Evolutionary conservation across 106 monocot genomes (phyloP), one percentile per base, ranked within the genome.

Genomic region (Platanthera guangdongensis): DNA sequence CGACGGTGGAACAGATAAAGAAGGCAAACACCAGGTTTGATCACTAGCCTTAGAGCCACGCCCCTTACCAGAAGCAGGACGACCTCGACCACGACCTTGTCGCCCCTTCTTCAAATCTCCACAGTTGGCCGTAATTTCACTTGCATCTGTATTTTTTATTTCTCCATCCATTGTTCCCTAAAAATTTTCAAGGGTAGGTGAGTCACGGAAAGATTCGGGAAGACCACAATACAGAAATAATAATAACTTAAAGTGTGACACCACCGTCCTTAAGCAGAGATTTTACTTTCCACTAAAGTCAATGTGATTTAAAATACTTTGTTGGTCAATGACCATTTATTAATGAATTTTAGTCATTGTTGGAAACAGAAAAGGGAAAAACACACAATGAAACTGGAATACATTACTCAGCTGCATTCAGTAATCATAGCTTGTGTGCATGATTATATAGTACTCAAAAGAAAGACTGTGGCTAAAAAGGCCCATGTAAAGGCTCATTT

Each of bases 51-150:
- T 94, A 50, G 86, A 88, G 46, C 85, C 91, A 81, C 88, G 89
- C 10, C 84, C 82, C 79, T 82, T 87, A n/a, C 92, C 83, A 77
- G 84, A 59, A 52, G 70, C 68, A 69, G 62, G 46, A 16, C 94
- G 91, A 32, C 94, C 94, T 76, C 94, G 88, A 30, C 94, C 88
- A 76, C 94, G 94, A 54, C 87, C 87, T 88, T 89, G 87, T 63
- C 83, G 86, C 78, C 84, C 89, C 78, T 79, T 89, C 76, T 79
- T 91, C 21, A 80, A 73, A 12, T 88, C 91, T 72, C 90, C 89
- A 2, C 28, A 57, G 73, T 45, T 80, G 59, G 68, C 68, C 79
- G 71, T 88, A 71, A 73, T 55, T 19, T 95, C 95, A 55, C 47
- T 48, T 10, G 52, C 16, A 54, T 92, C 92, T 53, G 71, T 11